These are phyloP conservation scores for Lecanosticta acicola DNA, from an alignment of 2,329 filamentous ascomycete species.

Conservation along the genomic window DNA sequence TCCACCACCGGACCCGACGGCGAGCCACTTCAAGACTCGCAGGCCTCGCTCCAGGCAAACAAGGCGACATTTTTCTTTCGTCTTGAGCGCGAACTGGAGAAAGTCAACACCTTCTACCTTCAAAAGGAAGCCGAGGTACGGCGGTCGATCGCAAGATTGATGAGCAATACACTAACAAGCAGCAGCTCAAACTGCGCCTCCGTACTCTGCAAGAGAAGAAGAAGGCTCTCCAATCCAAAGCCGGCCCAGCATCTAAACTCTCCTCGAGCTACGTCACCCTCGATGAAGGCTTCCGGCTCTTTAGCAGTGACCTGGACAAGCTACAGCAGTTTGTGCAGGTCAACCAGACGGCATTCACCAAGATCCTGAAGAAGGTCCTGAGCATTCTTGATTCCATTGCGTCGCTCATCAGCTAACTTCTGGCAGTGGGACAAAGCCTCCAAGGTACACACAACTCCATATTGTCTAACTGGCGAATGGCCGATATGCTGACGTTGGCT, in stretches of 20 bases:
- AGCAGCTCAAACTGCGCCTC: conserved; percentile 82
- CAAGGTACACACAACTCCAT: conserved; percentile 53
- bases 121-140: conserved; percentile 95
- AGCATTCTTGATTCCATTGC: conserved; percentile 10
- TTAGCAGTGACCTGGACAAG: conserved; percentile 94
- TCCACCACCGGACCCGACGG: conserved; percentile 52
- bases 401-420: conserved; percentile 34
- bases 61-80: conserved; percentile 99
- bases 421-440: conserved; percentile 93
- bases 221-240: conserved; percentile 74
- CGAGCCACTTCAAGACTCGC: conserved; percentile 60
- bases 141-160: conserved; percentile 12
- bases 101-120: conserved; percentile 95
- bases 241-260: conserved; percentile 67
- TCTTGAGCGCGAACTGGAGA: conserved; percentile 93
- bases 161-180: conserved; percentile 6
- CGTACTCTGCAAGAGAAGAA: conserved; percentile 95
- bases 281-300: conserved; percentile 95
- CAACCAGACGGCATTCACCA: conserved; percentile 95
- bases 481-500: conserved; percentile 30
- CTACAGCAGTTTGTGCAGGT: conserved; percentile 96
- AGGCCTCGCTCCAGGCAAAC: conserved; percentile 87
- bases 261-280: conserved; percentile 92
- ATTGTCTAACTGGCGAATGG: conserved; percentile 3
- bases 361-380: conserved; percentile 87